Conservation (phyloP, 2,329 filamentous ascomycete genomes). For the Aspergillus aculeatinus region DNA sequence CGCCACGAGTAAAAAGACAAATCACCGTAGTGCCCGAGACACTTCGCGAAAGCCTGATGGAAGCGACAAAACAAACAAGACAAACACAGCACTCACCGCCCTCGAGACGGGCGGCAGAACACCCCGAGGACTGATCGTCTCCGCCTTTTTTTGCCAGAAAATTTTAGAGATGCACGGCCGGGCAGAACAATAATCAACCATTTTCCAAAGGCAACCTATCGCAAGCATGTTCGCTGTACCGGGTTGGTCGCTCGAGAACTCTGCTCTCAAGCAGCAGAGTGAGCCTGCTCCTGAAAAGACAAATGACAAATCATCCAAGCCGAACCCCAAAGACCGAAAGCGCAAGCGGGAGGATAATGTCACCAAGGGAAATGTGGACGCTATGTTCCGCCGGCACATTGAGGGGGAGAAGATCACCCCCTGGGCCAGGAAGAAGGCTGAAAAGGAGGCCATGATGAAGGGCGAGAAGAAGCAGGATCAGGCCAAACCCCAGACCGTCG, state of each 20-base stretch:
- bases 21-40: too few relatives aligned
- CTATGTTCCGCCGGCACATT: conserved; percentile 77
- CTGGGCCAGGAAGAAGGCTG: conserved; percentile 41
- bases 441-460: conserved; percentile 31
- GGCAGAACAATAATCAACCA: background rate
- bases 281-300: conserved; percentile 62
- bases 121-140: background rate
- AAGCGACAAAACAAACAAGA: background rate
- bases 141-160: conserved; percentile 19
- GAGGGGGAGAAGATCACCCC: conserved; percentile 57
- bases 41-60: background rate
- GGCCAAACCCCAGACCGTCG: conserved; percentile 15
- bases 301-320: conserved; percentile 39
- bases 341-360: conserved; percentile 54
- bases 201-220: background rate
- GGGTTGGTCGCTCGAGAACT: conserved; percentile 81
- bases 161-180: conserved; percentile 12
- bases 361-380: conserved; percentile 68
- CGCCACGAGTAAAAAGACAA: too few relatives aligned
- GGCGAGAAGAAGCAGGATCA: conserved; percentile 31
- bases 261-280: conserved; percentile 69
- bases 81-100: background rate
- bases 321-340: conserved; percentile 49
- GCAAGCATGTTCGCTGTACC: conserved; percentile 80
- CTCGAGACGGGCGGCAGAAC: background rate